Conservation (phyloP, 306 rosid genomes). For the Malus sylvestris region DNA sequence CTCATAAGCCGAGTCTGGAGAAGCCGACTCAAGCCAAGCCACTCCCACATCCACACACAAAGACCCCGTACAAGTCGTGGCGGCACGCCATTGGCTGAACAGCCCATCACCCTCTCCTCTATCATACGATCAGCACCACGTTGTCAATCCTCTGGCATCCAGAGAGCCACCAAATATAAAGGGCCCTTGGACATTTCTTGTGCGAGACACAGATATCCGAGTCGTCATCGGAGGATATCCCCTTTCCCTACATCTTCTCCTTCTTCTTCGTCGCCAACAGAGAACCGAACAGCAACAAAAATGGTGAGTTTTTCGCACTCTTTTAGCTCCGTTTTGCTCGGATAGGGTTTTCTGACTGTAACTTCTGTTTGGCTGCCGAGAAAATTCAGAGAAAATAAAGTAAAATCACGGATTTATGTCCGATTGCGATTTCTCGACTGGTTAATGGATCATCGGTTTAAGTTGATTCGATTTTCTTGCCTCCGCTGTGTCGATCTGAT, state of each 20-base stretch:
- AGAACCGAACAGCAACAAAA: neutral
- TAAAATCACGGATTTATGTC: neutral
- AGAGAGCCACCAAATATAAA: conserved; percentile 4
- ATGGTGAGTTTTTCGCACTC: conserved; percentile 14
- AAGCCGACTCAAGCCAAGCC: neutral
- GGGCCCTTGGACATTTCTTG: neutral
- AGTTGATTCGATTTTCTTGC: neutral
- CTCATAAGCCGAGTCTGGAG: neutral
- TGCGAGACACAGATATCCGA: neutral
- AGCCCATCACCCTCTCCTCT: neutral
- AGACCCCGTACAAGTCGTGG: conserved; percentile 1
- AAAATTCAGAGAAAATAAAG: neutral
- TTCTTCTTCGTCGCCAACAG: neutral
- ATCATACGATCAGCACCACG: conserved; percentile 4
- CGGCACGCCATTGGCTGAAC: neutral
- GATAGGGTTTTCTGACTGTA: neutral
- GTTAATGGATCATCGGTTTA: neutral
- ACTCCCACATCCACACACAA: neutral
- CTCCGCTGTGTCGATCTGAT: conserved; percentile 2
- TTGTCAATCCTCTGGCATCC: conserved; percentile 3
- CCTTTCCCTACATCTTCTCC: conserved; percentile 8
- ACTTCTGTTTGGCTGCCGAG: neutral
- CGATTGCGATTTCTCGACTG: neutral
- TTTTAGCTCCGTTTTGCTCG: neutral
- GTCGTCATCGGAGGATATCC: conserved; percentile 23